Conservation (phyloP, 192 early-diverging fungal genomes). For the Coemansia sp. region DNA sequence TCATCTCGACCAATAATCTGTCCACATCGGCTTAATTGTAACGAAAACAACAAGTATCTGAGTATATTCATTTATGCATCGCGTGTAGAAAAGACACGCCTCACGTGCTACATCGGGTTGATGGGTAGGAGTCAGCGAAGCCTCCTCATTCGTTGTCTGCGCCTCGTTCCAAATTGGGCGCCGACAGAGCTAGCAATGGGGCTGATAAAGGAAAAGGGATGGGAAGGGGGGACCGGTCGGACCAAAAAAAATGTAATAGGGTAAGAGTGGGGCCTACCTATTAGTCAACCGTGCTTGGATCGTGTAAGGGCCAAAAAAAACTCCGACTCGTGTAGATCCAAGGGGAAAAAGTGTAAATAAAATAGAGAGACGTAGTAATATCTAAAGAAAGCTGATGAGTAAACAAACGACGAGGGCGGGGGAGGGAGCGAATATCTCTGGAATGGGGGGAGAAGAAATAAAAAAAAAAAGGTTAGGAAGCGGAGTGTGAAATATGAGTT, state of each 20-base stretch:
- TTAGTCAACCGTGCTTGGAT: not conserved
- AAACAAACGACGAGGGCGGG: not conserved
- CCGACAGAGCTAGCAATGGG: not conserved
- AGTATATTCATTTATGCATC: conserved; percentile 10
- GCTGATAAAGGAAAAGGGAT: not conserved
- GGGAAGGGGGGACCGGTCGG: not conserved
- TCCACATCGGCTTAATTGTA: conserved; percentile 2
- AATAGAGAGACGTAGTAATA: not conserved
- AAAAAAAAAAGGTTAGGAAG: not conserved
- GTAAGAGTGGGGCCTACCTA: not conserved
- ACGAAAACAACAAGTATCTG: conserved; percentile 1
- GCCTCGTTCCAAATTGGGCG: conserved; percentile 6
- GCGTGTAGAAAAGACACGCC: conserved; percentile 6
- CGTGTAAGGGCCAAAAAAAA: not conserved
- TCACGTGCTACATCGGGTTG: conserved; percentile 7
- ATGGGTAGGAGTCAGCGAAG: conserved; percentile 2
- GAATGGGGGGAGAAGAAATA: not conserved
- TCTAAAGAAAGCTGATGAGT: not conserved
- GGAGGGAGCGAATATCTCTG: conserved; percentile 1
- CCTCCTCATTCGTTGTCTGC: not conserved
- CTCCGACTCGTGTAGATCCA: not conserved
- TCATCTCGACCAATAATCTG: not conserved
- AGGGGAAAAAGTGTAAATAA: not conserved
- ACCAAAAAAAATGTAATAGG: conserved; percentile 1
- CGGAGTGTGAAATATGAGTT: conserved; percentile 2